Evolutionary conservation across 2,329 filamentous ascomycete species (phyloP), one percentile per base, ranked within the genome.

Genomic region (Cadophora sp.): DNA sequence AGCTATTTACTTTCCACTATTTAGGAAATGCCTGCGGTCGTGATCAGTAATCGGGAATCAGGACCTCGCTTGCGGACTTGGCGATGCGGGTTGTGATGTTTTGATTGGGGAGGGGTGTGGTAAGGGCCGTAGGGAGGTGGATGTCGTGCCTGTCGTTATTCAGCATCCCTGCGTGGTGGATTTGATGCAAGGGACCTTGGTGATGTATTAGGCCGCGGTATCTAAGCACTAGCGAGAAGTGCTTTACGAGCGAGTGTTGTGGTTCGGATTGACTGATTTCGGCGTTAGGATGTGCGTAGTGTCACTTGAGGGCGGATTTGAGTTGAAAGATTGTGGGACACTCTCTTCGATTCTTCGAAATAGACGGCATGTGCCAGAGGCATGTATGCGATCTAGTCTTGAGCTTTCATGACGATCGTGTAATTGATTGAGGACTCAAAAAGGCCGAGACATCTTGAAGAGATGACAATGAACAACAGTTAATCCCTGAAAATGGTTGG

Each of bases 21-120:
- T 11, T 22, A 13, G 18, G 27, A 6, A 18, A 13, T 11, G 6
- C 13, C 1, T 6, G 20, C 13, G 47, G n/a, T 48, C 3, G 18
- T 39, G 53, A 56, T 39, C 53, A 56, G 53, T 56, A 56, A 56
- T 56, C 30, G 18, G 8, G n/a, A 22, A 39, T 4, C 18, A 30
- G 33, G 36, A 22, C n/a, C 30, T 56, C 53, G 53, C 53, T 56
- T 56, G 9, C 0, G 33, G 33, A 20, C 53, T 56, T 56, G 33
- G 53, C 53, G 53, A 56, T 20, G 53, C 53, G 8, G 53, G 53
- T 56, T 39, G n/a, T 11, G n/a, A 1, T n/a, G 9, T 16, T 11
- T 20, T 39, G 30, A 39, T 56, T 56, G 53, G 30, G 20, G 18
- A 39, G 53, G 1, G n/a, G 51, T 8, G 27, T 45, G 30, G 18